Evolutionary conservation across 1,284 basidiomycete genomes (phyloP).

Genomic region (Grifola frondosa): DNA sequence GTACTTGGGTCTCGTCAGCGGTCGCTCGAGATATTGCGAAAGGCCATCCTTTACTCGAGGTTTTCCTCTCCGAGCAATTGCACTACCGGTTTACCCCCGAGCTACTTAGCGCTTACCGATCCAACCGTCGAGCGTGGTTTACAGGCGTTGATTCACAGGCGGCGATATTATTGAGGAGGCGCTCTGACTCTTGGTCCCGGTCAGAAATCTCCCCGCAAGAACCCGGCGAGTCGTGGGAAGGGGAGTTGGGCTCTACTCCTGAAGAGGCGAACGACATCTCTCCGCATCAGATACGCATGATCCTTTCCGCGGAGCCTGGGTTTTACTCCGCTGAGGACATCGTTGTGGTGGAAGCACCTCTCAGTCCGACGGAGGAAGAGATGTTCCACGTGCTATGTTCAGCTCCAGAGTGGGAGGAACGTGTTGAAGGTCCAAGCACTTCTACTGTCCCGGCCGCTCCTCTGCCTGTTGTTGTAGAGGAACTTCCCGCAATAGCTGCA

Average conservation of each 20-base stretch:
- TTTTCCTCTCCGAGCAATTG: slow-evolving; percentile 61
- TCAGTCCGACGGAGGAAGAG: slow-evolving; percentile 69
- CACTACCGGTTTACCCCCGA: slow-evolving; percentile 58
- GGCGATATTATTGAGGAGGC: too few relatives aligned
- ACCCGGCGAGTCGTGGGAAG: slow-evolving; percentile 26
- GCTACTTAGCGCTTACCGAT: slow-evolving; percentile 52
- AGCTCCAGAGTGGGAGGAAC: slow-evolving; percentile 53
- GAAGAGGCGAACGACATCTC: slow-evolving; percentile 31
- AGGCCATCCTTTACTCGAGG: slow-evolving; percentile 43
- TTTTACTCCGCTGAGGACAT: slow-evolving; percentile 24
- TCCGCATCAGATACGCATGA: too few relatives aligned
- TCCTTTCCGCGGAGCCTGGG: too few relatives aligned
- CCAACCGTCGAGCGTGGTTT: slow-evolving; percentile 43
- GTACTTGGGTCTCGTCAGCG: slow-evolving; percentile 65
- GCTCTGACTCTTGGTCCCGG: slow-evolving; percentile 26
- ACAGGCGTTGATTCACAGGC: too few relatives aligned
- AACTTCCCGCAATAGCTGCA: slow-evolving; percentile 2
- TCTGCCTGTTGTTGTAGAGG: slow-evolving; percentile 8
- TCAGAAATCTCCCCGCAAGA: slow-evolving; percentile 27
- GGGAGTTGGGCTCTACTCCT: slow-evolving; percentile 21
- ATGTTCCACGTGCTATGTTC: slow-evolving; percentile 64
- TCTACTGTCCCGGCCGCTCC: neutral
- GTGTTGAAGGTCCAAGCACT: neutral
- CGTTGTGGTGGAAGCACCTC: slow-evolving; percentile 41
- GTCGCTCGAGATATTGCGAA: slow-evolving; percentile 51